Conservation (phyloP, 371 early-diverging fungal species). For the Lichtheimia hyalospora region DNA sequence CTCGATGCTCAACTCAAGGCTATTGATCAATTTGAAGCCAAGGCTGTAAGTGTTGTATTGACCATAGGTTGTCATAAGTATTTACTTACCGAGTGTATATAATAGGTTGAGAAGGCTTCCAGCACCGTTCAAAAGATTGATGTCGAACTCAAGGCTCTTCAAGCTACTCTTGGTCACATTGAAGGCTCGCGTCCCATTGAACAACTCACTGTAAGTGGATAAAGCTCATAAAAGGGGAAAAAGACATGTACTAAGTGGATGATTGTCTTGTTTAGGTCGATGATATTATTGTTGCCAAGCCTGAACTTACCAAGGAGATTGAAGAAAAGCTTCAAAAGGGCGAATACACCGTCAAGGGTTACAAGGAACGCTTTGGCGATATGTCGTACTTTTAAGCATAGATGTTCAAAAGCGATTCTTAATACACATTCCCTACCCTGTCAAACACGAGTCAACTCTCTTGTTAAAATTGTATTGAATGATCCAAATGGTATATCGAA, state of each 20-base stretch:
- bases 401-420: too few species aligned
- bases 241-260: neutral
- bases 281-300: constrained; percentile 92
- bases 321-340: constrained; percentile 90
- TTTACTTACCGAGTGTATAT: too few species aligned
- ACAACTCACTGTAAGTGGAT: constrained; percentile 75
- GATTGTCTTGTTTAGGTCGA: constrained; percentile 67
- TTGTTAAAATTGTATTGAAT: too few species aligned
- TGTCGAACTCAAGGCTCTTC: constrained; percentile 83
- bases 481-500: too few species aligned
- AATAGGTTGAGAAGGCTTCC: constrained; percentile 86
- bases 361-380: constrained; percentile 90
- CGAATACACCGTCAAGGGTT: constrained; percentile 90
- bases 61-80: neutral
- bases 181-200: constrained; percentile 93
- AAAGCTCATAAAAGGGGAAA: neutral
- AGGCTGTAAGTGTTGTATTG: constrained; percentile 72
- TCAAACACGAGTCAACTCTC: too few species aligned
- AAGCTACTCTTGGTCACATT: constrained; percentile 90
- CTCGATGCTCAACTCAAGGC: constrained; percentile 83
- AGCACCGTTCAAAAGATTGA: constrained; percentile 84
- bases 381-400: constrained; percentile 70
- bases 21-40: constrained; percentile 84
- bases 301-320: constrained; percentile 85
- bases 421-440: too few species aligned